A percentile compares a stretch with the other conserved stretches of the same genome.
These are phyloP conservation scores for Mycocentrospora acerina DNA, from an alignment of 2,329 filamentous ascomycete species.

Conservation along the genomic window DNA sequence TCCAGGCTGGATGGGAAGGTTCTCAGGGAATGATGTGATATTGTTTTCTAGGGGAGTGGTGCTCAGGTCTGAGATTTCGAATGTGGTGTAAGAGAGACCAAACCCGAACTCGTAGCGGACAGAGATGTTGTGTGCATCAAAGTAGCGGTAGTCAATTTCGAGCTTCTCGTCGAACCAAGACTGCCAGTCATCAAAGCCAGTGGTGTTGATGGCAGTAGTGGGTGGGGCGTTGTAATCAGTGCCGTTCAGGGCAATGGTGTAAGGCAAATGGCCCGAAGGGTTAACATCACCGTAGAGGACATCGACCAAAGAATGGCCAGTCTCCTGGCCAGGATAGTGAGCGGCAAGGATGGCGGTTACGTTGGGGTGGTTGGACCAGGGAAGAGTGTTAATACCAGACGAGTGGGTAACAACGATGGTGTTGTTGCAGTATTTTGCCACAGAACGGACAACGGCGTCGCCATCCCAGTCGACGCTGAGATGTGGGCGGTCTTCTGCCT, in stretches of 20 bases:
- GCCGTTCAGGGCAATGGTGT: conserved; percentile 74
- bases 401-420: conserved; percentile 54
- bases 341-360: conserved; percentile 47
- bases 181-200: conserved; percentile 48
- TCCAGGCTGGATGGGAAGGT: conserved; percentile 45
- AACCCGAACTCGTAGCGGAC: conserved; percentile 80
- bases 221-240: conserved; percentile 63
- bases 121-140: conserved; percentile 65
- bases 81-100: conserved; percentile 75
- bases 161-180: conserved; percentile 58
- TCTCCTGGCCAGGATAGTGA: conserved; percentile 46
- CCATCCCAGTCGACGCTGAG: conserved; percentile 48
- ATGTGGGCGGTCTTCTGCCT: conserved; percentile 46
- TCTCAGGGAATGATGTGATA: conserved; percentile 59
- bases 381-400: conserved; percentile 45
- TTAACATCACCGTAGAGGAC: conserved; percentile 73
- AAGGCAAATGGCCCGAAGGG: conserved; percentile 78
- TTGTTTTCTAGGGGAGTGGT: conserved; percentile 56
- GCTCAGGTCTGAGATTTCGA: conserved; percentile 67
- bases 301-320: conserved; percentile 44
- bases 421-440: conserved; percentile 52
- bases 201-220: conserved; percentile 43
- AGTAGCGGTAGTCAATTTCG: conserved; percentile 78
- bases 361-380: conserved; percentile 46
- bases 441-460: conserved; percentile 45